Base-by-base conservation (phyloP, 805 yeast species). In the Candida alai region DNA sequence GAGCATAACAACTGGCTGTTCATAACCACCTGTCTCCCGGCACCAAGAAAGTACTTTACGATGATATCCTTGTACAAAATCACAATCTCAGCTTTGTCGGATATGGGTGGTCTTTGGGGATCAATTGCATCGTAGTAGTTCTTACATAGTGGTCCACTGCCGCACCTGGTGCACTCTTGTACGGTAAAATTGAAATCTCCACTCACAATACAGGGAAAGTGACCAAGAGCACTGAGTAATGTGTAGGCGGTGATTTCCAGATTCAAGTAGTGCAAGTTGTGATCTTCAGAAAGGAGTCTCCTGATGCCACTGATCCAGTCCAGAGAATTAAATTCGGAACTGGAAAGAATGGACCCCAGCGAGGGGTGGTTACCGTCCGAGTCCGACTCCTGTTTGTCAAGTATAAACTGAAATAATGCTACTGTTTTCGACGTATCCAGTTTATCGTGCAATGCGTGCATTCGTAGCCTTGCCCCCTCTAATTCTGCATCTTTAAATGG, bases 151-250 rank as follows among this genome's bases (percentile, higher is more conserved):
- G 57, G 51, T 10, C 42, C 38, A 26, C 44, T 43, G 3, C 65
- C 68, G 52, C 79, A 73, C 9, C 45, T 43, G 6, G 35, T 35
- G 43, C 80, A 74, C 13, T 53, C 54, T 3, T 42, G 42, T 0
- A 54, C 33, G 5, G 41, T 36, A 23, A 44, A 48, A 37, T 69
- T 56, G 36, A 42, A 67, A 37, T 70, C 69, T 2, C 50, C 56
- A 17, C 55, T 52, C 1, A 60, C 31, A n/a, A 70, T 29, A 44
- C 79, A 73, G 4, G 73, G 63, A 31, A 62, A 60, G 28, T 58
- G 48, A 6, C 73, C 69, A 18, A 74, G 36, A 2, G 71, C 56
- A 9, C 67, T 58, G 8, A 71, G 48, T 4, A 65, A 36, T 0
- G 68, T 45, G 36, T 55, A 52, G 14, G 52, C 34, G 6, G 51